Conservation (phyloP, 208 protist species). For the Trichomonas tenax region DNA sequence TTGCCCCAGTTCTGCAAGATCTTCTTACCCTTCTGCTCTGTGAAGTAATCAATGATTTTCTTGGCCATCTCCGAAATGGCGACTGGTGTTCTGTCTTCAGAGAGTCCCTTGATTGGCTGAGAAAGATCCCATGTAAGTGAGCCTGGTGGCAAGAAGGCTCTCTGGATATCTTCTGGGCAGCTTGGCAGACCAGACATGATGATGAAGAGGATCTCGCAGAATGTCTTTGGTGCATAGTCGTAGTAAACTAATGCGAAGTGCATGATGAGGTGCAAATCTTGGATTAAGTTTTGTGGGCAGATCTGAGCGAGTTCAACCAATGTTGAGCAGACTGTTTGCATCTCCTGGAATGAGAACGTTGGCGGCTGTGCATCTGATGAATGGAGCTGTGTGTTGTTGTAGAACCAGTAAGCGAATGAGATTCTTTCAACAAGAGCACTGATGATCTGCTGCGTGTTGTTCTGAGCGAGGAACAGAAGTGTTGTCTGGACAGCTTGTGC, state of each 20-base stretch:
- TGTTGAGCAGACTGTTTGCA: background rate
- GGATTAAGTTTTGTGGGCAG: background rate
- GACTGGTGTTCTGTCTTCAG: background rate
- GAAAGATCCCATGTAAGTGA: background rate
- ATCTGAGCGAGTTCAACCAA: background rate
- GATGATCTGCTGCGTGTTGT: background rate
- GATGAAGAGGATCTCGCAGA: background rate
- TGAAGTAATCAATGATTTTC: background rate
- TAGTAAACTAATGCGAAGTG: background rate
- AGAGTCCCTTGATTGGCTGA: background rate
- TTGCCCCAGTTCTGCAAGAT: background rate
- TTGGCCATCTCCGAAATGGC: background rate
- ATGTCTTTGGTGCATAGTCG: background rate
- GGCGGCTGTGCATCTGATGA: background rate
- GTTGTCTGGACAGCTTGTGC: background rate
- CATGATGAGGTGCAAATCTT: background rate
- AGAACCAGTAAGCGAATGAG: background rate
- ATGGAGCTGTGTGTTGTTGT: background rate
- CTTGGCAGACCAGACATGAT: background rate
- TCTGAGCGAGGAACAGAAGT: background rate
- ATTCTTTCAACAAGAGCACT: background rate
- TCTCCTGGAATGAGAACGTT: background rate
- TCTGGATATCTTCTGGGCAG: background rate
- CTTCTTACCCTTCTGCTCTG: background rate
- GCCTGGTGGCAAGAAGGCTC: background rate